A percentile compares a stretch with the other conserved stretches of the same genome.
These are phyloP conservation scores for Sarocladiaceae sp. DNA, from an alignment of 2,329 filamentous ascomycete species.

Conservation along the genomic window DNA sequence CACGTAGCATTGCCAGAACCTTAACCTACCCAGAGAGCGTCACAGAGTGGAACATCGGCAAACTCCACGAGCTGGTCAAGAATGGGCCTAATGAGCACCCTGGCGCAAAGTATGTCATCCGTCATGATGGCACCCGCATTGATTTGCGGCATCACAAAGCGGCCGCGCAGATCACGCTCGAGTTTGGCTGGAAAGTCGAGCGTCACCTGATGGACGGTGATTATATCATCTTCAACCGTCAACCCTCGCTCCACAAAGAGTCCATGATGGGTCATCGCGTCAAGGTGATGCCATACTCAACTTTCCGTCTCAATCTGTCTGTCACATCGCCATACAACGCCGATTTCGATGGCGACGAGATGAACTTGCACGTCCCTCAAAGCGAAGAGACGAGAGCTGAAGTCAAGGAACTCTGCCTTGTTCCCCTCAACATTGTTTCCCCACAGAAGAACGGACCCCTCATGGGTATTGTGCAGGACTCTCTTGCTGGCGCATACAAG, in stretches of 20 bases:
- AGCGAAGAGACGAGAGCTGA: constrained; percentile 95
- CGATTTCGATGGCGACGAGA: constrained; percentile 99
- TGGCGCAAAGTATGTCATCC: constrained; percentile 92
- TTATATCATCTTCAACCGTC: constrained; percentile 99
- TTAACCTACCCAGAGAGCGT: constrained; percentile 96
- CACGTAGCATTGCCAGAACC: constrained; percentile 84
- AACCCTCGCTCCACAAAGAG: constrained; percentile 97
- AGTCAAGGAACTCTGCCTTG: constrained; percentile 88
- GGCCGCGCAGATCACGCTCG: constrained; percentile 75
- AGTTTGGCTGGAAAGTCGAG: constrained; percentile 98
- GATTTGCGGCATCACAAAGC: constrained; percentile 91
- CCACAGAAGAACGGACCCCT: constrained; percentile 93
- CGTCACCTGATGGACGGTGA: constrained; percentile 93
- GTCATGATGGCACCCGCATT: constrained; percentile 87
- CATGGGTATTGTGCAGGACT: constrained; percentile 99
- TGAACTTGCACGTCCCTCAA: constrained; percentile 99
- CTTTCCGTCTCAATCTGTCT: constrained; percentile 93
- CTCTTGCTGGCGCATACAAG: constrained; percentile 93
- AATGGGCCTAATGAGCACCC: constrained; percentile 94
- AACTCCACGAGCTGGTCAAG: constrained; percentile 79
- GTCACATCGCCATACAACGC: constrained; percentile 99
- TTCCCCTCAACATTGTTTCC: constrained; percentile 97
- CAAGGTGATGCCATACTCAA: constrained; percentile 97
- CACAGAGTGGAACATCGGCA: constrained; percentile 95
- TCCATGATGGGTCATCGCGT: constrained; percentile 99